Base-by-base conservation (phyloP, 2,329 filamentous ascomycete genomes). In the Xylaria sp. region DNA sequence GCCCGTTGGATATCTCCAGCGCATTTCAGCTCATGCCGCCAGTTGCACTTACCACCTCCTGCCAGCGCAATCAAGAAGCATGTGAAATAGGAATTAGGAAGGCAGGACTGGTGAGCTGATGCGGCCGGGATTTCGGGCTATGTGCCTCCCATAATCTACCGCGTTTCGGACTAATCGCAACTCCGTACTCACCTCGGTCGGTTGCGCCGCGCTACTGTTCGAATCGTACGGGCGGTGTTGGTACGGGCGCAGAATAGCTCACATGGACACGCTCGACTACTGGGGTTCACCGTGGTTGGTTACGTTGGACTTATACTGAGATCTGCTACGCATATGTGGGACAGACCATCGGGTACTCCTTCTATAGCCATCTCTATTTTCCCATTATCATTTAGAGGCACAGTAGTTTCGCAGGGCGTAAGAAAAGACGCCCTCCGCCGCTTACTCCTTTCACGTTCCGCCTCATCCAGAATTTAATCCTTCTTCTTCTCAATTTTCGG, bases 401-500 rank as follows among this genome's bases (percentile, higher is more conserved):
- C 20, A 39, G 23, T 28, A 12, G 13, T 48, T 44, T 46, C n/a
- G n/a, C n/a, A n/a, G n/a, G n/a, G n/a, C n/a, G n/a, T n/a, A n/a
- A n/a, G n/a, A n/a, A n/a, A n/a, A n/a, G n/a, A n/a, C n/a, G n/a
- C 18, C 44, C 10, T 41, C 13, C n/a, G 34, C 31, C 41, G 8
- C 31, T 54, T 34, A 6, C 37, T 10, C 9, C 18, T 23, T 52
- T 57, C 37, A 25, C n/a, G 25, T 51, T 39, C 12, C 13, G 1
- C 50, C 39, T 52, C 13, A 28, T 37, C 18, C 8, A 50, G 18
- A 8, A n/a, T n/a, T 73, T 72, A 83, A 15, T 82, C 81, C 60
- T 74, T 77, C 73, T 82, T 83, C 76, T 81, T 83, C 0, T 74
- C 76, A 28, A 85, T 78, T 15, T 77, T 79, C 0, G 84, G 83